These are phyloP conservation scores for Botrytis medusae DNA, from an alignment of 2,329 filamentous ascomycete genomes.

Conservation along the genomic window DNA sequence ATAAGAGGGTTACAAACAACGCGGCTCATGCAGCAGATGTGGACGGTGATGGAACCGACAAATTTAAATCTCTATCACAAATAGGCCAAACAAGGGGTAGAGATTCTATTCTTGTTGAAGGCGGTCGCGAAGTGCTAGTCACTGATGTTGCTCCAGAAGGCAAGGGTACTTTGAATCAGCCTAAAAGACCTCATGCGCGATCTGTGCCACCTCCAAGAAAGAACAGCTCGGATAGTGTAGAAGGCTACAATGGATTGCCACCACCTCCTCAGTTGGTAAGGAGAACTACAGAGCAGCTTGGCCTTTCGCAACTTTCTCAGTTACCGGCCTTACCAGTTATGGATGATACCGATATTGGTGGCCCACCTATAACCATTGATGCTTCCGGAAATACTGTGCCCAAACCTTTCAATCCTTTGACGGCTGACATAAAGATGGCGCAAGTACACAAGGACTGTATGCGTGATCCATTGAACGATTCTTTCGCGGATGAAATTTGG, in stretches of 20 bases:
- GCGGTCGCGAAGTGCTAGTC: conserved; percentile 70
- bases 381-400: conserved; percentile 50
- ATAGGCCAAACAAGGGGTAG: conserved; percentile 62
- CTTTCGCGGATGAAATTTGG: conserved; percentile 89
- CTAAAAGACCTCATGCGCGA: conserved; percentile 46
- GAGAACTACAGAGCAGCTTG: conserved; percentile 64
- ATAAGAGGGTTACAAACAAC: conserved; percentile 60
- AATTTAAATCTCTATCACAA: conserved; percentile 66
- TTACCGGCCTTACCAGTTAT: conserved; percentile 66
- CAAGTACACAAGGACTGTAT: conserved; percentile 88
- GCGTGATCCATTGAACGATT: conserved; percentile 79
- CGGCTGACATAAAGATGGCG: conserved; percentile 70
- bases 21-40: conserved; percentile 70
- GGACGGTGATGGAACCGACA: conserved; percentile 73
- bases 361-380: conserved; percentile 61
- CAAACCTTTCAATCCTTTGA: conserved; percentile 51
- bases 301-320: conserved; percentile 66
- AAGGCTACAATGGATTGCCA: conserved; percentile 53
- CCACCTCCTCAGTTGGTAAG: conserved; percentile 58
- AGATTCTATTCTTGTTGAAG: conserved; percentile 67
- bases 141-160: conserved; percentile 63
- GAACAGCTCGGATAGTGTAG: conserved; percentile 30
- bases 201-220: conserved; percentile 24
- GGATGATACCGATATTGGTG: conserved; percentile 82
- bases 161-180: conserved; percentile 56